phyloP scores from a whole-genome alignment of 768 basidiomycete species.

The Calocybe cyanea region DNA sequence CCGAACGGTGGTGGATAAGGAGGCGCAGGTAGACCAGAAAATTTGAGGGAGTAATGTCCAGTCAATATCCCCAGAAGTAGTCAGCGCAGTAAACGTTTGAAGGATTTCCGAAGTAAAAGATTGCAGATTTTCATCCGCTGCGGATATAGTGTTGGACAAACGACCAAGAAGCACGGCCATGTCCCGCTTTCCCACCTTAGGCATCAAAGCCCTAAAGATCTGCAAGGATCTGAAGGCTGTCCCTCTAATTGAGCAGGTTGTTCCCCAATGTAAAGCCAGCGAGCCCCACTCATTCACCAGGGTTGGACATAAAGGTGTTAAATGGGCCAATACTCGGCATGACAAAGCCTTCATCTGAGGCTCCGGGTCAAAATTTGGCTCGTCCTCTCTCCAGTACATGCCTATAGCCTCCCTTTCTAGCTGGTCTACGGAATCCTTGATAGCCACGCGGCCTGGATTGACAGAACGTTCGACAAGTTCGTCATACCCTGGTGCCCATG shows the following conservation, averaged over 20 bases:
- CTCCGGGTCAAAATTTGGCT: constrained; percentile 48
- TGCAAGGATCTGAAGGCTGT: constrained; percentile 88
- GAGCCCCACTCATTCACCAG: constrained; percentile 77
- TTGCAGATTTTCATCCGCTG: constrained; percentile 72
- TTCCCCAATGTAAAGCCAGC: constrained; percentile 79
- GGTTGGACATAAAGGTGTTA: constrained; percentile 68
- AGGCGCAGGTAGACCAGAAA: constrained; percentile 84
- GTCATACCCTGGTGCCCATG: constrained; percentile 78
- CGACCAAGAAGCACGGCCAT: constrained; percentile 79
- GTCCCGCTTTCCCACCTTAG: constrained; percentile 64
- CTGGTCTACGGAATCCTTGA: constrained; percentile 47
- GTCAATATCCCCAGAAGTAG: constrained; percentile 53
- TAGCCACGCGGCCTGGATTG: constrained; percentile 40
- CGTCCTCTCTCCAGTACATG: constrained; percentile 73
- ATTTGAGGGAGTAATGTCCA: constrained; percentile 69
- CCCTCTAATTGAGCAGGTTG: constrained; percentile 80
- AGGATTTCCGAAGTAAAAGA: constrained; percentile 82
- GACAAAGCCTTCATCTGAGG: constrained; percentile 70
- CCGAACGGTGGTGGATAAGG: constrained; percentile 79
- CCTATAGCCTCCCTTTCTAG: constrained; percentile 57
- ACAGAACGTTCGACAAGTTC: constrained; percentile 59
- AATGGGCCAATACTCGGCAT: constrained; percentile 57
- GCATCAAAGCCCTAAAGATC: constrained; percentile 79
- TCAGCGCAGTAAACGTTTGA: constrained; percentile 64
- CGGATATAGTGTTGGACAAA: constrained; percentile 79